These are phyloP conservation scores for Cercospora sp. DNA, from an alignment of 2,329 filamentous ascomycete species.

Conservation along the genomic window DNA sequence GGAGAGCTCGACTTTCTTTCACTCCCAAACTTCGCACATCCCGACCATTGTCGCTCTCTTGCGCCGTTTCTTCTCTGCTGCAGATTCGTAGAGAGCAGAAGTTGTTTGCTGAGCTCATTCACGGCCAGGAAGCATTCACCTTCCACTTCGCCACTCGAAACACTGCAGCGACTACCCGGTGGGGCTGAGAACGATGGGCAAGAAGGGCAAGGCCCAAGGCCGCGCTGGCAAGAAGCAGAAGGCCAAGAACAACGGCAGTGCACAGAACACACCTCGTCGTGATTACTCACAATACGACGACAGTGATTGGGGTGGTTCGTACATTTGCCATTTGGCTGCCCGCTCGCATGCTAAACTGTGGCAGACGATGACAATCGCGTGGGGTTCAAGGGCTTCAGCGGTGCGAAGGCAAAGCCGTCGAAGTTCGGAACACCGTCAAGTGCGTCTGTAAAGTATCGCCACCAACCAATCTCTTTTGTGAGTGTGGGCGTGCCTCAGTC, in stretches of 20 bases:
- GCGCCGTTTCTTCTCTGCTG: neutral
- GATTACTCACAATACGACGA: slow-evolving; percentile 17
- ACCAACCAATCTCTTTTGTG: slow-evolving; percentile 60
- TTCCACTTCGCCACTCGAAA: neutral
- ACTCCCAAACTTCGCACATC: neutral
- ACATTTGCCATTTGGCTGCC: neutral
- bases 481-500: slow-evolving; percentile 56
- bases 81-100: neutral
- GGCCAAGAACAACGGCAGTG: slow-evolving; percentile 23
- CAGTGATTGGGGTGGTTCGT: slow-evolving; percentile 25
- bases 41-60: slow-evolving; percentile 23
- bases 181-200: slow-evolving; percentile 19
- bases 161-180: neutral
- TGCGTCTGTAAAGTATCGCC: slow-evolving; percentile 53
- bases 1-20: slow-evolving; percentile 8
- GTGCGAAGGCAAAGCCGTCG: slow-evolving; percentile 19
- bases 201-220: slow-evolving; percentile 31
- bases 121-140: neutral
- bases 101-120: neutral
- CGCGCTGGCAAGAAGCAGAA: slow-evolving; percentile 33
- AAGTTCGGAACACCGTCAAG: slow-evolving; percentile 43
- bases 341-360: slow-evolving; percentile 14
- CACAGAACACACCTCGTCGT: slow-evolving; percentile 13
- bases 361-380: slow-evolving; percentile 24
- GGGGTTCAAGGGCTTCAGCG: slow-evolving; percentile 35